phyloP scores from a whole-genome alignment of 2,329 filamentous ascomycete species.

The Arachnomyces sp. region DNA sequence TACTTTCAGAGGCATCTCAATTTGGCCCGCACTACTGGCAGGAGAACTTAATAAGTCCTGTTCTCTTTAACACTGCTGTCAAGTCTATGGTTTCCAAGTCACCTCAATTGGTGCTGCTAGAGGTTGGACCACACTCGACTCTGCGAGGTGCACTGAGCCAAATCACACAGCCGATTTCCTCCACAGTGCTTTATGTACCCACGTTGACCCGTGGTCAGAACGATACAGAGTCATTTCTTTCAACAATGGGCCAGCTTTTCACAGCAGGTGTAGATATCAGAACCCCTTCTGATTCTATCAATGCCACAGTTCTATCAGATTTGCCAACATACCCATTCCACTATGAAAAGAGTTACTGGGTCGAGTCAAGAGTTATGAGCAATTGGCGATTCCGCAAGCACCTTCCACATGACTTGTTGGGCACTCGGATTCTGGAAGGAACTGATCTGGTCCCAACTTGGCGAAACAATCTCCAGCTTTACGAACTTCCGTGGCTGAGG shows the following conservation, averaged over 20 bases:
- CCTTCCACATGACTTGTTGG: conserved; percentile 20
- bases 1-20: no score
- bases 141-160: conserved; percentile 24
- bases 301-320: conserved; percentile 7
- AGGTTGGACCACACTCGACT: conserved; percentile 32
- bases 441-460: conserved; percentile 13
- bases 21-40: conserved; percentile 17
- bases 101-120: conserved; percentile 15
- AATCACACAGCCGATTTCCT: conserved; percentile 12
- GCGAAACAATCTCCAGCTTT: conserved; percentile 16
- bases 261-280: no score
- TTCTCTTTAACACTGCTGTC: conserved; percentile 16
- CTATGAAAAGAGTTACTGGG: conserved; percentile 34
- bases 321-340: conserved; percentile 43
- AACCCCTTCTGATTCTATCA: no score
- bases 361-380: conserved; percentile 34
- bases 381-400: conserved; percentile 33
- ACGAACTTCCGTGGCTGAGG: conserved; percentile 17
- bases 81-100: conserved; percentile 10
- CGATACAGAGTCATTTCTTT: no score
- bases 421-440: conserved; percentile 7
- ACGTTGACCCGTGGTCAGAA: not conserved
- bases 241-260: no score
- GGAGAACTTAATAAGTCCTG: conserved; percentile 17
- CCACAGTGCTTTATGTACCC: no score